Evolutionary conservation across 108 stramenopile species (phyloP).

Genomic region (Skeletonema tropicum): DNA sequence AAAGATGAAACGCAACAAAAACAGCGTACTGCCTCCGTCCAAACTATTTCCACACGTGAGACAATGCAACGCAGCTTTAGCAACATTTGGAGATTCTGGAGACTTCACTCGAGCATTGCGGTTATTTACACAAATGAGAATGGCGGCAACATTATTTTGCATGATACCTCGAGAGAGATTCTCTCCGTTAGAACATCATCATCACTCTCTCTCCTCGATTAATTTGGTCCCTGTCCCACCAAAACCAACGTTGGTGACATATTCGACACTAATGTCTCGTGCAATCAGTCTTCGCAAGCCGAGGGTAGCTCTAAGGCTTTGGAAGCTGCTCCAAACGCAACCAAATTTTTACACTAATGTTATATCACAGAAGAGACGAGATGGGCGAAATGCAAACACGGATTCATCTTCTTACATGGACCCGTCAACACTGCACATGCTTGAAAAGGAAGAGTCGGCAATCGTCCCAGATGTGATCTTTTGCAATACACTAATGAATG

Average conservation of each 20-base stretch:
- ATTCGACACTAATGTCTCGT: slow-evolving; percentile 88
- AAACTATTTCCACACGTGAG: slow-evolving; percentile 36
- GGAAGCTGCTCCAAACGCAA: slow-evolving; percentile 72
- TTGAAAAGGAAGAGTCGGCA: slow-evolving; percentile 32
- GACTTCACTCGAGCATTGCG: slow-evolving; percentile 81
- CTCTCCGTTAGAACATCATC: slow-evolving; percentile 21
- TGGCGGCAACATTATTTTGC: slow-evolving; percentile 49
- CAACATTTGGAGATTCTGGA: slow-evolving; percentile 81
- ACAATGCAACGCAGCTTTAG: slow-evolving; percentile 73
- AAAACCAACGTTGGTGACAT: slow-evolving; percentile 82
- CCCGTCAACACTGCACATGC: slow-evolving; percentile 11
- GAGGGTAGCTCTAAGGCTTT: slow-evolving; percentile 76
- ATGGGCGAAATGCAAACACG: slow-evolving; percentile 19
- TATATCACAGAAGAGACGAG: slow-evolving; percentile 21
- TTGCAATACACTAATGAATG: slow-evolving; percentile 89
- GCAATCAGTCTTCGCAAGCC: slow-evolving; percentile 79
- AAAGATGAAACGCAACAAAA: neutral
- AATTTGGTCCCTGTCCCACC: slow-evolving; percentile 45
- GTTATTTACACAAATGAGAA: slow-evolving; percentile 83
- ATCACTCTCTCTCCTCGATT: slow-evolving; percentile 8
- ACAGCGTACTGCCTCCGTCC: neutral
- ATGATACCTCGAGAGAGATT: slow-evolving; percentile 10
- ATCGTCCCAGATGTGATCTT: slow-evolving; percentile 80
- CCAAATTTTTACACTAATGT: slow-evolving; percentile 56
- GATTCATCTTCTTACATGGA: slow-evolving; percentile 20